Evolutionary conservation across 2,329 filamentous ascomycete genomes (phyloP).

Genomic region (Dactylellina parvicollis): DNA sequence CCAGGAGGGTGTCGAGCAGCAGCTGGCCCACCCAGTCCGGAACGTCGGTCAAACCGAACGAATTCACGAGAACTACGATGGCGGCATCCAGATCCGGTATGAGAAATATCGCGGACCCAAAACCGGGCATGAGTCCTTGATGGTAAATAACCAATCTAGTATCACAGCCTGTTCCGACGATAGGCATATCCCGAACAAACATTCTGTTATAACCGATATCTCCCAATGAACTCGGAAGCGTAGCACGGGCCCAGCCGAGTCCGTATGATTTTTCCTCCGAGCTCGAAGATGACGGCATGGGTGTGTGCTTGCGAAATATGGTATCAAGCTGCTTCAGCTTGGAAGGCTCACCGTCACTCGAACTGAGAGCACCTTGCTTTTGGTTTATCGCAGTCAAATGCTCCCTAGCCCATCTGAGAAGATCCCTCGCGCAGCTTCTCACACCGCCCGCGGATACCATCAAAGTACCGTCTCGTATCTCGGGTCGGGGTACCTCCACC

Average conservation of each 20-base stretch:
- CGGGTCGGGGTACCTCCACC: no score
- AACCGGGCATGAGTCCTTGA: conserved; percentile 5
- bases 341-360: background rate
- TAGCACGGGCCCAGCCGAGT: conserved; percentile 1
- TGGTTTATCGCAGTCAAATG: no score
- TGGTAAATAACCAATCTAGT: background rate
- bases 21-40: conserved; percentile 5
- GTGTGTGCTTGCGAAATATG: conserved; percentile 1
- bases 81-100: background rate
- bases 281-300: background rate
- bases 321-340: conserved; percentile 9
- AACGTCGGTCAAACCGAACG: background rate
- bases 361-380: no score
- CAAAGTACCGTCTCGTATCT: no score
- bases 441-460: no score
- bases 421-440: no score
- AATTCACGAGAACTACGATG: background rate
- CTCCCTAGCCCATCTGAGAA: no score
- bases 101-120: background rate
- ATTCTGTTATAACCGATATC: conserved; percentile 3
- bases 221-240: background rate
- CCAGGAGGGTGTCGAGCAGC: background rate
- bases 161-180: background rate
- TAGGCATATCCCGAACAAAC: background rate
- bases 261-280: conserved; percentile 6